Base-by-base conservation (phyloP, 495 filamentous ascomycete species). In the Choiromyces venosus region DNA sequence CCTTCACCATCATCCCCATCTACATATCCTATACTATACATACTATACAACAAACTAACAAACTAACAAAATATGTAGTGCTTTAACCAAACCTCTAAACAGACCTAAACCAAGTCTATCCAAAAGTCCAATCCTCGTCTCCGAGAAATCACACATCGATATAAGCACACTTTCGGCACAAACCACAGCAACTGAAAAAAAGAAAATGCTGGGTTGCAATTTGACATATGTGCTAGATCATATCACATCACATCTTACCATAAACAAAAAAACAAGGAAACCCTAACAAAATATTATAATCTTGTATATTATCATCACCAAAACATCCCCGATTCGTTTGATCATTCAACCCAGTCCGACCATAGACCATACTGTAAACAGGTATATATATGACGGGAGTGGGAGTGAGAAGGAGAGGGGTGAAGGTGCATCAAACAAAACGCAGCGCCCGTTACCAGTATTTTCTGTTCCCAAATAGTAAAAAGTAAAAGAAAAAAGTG, bases 181-280 rank as follows among this genome's bases (percentile, higher is more conserved):
- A 92, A 89, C 85, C 84, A 88, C 93, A 91, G 88, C 25, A 91
- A 97, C 91, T 83, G 85, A 86, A 84, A 79, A n/a, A n/a, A n/a
- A n/a, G n/a, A n/a, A n/a, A 86, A 37, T 37, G 86, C 90, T 84
- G 86, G 86, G 91, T 92, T 93, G 93, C 89, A 97, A 96, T 96
- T 96, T 97, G 93, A 96, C 93, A 97, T 96, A 92, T 90, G 92
- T 96, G 93, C 93, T 94, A 6, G 14, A 61, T 61, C 52, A 52
- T 25, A 40, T 40, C 44, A 8, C 44, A 25, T 14, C 46, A 61
- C 52, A 61, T 61, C 25, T 33, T 61, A 14, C 5, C 46, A 2
- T 7, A 52, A 56, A 14, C 3, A 3, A 3, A 2, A n/a, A 10
- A 12, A 7, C 5, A 61, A 33, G 10, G 33, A 33, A 56, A 29